Evolutionary conservation across 768 basidiomycete genomes (phyloP).

Genomic region (Pisolithus microcarpus): DNA sequence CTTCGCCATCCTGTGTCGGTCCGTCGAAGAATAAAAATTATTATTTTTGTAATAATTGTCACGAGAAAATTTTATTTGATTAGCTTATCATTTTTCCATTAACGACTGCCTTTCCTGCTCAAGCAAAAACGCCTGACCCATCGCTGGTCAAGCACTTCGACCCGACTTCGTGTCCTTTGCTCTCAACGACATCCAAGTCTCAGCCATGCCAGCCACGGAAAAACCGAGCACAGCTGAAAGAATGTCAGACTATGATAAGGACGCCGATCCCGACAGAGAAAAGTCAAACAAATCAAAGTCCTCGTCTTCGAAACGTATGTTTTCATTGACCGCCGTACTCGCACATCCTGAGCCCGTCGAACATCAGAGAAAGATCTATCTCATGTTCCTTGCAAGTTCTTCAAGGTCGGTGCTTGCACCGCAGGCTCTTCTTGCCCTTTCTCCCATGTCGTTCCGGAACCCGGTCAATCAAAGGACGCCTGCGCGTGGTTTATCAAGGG

Average conservation of each 20-base stretch:
- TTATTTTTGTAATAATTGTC: neutral
- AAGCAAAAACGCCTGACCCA: neutral
- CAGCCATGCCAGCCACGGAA: constrained; percentile 18
- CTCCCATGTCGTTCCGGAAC: constrained; percentile 69
- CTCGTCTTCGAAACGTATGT: constrained; percentile 27
- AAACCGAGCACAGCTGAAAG: constrained; percentile 12
- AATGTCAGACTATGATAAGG: constrained; percentile 12
- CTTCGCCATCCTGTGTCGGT: neutral
- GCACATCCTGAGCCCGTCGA: neutral
- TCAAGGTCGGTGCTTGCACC: constrained; percentile 88
- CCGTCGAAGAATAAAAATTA: neutral
- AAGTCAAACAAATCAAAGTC: constrained; percentile 18
- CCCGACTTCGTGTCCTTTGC: neutral
- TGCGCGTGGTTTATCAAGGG: constrained; percentile 94
- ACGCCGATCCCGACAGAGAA: constrained; percentile 16
- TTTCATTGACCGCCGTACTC: constrained; percentile 1
- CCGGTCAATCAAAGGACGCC: constrained; percentile 72
- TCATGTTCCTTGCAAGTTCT: constrained; percentile 98
- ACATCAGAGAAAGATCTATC: constrained; percentile 74
- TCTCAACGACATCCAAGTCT: neutral
- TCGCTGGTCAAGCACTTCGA: neutral
- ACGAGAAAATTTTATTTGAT: neutral
- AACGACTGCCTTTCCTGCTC: constrained; percentile 2
- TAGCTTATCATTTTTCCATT: constrained; percentile 5
- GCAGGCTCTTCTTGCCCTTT: constrained; percentile 95